Evolutionary conservation across 1,284 basidiomycete species (phyloP).

Genomic region (Ceratobasidium sp.): DNA sequence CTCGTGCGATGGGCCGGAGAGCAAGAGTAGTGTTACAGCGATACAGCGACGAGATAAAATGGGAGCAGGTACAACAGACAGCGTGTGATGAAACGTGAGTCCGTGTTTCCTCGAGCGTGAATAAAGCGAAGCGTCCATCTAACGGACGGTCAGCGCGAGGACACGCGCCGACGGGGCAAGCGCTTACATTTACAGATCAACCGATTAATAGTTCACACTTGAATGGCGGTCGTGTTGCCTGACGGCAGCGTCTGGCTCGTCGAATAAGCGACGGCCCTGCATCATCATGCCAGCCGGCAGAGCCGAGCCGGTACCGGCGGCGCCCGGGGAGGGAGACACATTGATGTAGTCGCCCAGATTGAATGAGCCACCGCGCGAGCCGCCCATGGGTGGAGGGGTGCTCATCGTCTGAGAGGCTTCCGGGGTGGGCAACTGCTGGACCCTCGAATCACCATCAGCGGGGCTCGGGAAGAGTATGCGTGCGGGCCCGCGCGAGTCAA

Average conservation of each 20-base stretch:
- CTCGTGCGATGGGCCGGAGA: slow-evolving; percentile 36
- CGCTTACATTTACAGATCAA: slow-evolving; percentile 31
- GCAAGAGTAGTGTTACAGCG: slow-evolving; percentile 25
- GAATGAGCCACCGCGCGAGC: slow-evolving; percentile 61
- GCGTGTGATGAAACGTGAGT: slow-evolving; percentile 26
- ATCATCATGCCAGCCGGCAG: slow-evolving; percentile 6
- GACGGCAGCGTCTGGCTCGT: neutral
- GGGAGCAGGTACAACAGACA: slow-evolving; percentile 33
- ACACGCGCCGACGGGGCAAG: slow-evolving; percentile 8
- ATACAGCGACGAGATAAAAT: slow-evolving; percentile 26
- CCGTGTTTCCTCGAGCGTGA: slow-evolving; percentile 26
- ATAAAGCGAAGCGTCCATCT: slow-evolving; percentile 21
- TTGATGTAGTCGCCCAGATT: slow-evolving; percentile 79
- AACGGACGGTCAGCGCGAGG: slow-evolving; percentile 15
- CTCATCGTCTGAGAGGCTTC: slow-evolving; percentile 58
- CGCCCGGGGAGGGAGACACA: slow-evolving; percentile 60
- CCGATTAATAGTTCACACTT: slow-evolving; percentile 28
- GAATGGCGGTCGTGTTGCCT: slow-evolving; percentile 13
- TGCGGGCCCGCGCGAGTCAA: slow-evolving; percentile 53
- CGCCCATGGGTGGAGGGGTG: slow-evolving; percentile 51
- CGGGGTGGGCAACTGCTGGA: slow-evolving; percentile 51
- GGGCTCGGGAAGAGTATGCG: slow-evolving; percentile 43
- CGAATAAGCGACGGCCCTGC: slow-evolving; percentile 27
- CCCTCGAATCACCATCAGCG: slow-evolving; percentile 47
- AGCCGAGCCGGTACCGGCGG: slow-evolving; percentile 1